Evolutionary conservation across 2,329 filamentous ascomycete species (phyloP).

Genomic region (Arthrinium puccinioides): DNA sequence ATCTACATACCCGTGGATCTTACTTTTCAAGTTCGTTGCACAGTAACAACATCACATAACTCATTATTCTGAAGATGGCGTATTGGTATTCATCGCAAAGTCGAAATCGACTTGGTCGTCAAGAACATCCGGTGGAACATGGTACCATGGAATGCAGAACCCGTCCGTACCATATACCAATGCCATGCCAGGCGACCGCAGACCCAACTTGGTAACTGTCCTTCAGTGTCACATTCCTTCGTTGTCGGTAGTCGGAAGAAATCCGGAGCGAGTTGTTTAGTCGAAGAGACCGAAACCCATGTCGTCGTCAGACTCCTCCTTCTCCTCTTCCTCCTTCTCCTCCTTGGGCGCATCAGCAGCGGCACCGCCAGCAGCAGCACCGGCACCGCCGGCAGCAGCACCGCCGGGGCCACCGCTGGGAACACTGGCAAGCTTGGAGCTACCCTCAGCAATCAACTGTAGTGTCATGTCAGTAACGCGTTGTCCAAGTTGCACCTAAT

Average conservation of each 20-base stretch:
- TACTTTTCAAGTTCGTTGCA: no score
- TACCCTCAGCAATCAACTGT: slow-evolving; percentile 86
- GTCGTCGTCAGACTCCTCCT: slow-evolving; percentile 68
- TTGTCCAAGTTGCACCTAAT: background rate
- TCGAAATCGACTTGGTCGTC: background rate
- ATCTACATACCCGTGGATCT: no score
- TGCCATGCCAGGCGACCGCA: slow-evolving; percentile 19
- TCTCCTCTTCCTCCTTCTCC: slow-evolving; percentile 65
- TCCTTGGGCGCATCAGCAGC: slow-evolving; percentile 55
- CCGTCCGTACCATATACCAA: slow-evolving; percentile 19
- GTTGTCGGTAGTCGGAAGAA: slow-evolving; percentile 9
- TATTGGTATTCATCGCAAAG: slow-evolving; percentile 3
- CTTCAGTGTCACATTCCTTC: slow-evolving; percentile 17
- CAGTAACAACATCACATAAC: no score
- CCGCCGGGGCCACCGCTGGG: slow-evolving; percentile 82
- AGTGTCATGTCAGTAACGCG: slow-evolving; percentile 11
- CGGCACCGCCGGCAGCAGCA: slow-evolving; percentile 61
- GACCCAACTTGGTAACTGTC: slow-evolving; percentile 17
- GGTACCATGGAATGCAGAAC: slow-evolving; percentile 14
- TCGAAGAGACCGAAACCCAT: slow-evolving; percentile 74
- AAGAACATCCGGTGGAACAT: slow-evolving; percentile 2
- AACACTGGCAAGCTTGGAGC: slow-evolving; percentile 93
- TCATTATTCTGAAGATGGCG: slow-evolving; percentile 5
- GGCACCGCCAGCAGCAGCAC: slow-evolving; percentile 55
- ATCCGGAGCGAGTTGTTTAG: slow-evolving; percentile 38